Evolutionary conservation across 2,329 filamentous ascomycete genomes (phyloP).

Genomic region (Aspergillus sp.): DNA sequence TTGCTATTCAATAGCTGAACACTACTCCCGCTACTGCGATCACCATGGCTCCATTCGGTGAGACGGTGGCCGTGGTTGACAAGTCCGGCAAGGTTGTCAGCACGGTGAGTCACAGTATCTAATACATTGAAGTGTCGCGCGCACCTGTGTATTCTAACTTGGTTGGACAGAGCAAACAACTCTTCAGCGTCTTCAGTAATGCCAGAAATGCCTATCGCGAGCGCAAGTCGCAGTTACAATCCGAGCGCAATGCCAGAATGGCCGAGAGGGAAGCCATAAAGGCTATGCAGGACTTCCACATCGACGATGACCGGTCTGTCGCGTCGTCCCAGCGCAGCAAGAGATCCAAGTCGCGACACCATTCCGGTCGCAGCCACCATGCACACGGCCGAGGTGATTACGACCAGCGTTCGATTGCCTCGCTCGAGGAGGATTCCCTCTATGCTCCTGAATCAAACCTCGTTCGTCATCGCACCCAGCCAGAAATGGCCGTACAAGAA

Average conservation of each 20-base stretch:
- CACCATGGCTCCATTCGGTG: slow-evolving; percentile 34
- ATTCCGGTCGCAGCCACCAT: slow-evolving; percentile 20
- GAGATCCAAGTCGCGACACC: slow-evolving; percentile 21
- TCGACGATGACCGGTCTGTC: slow-evolving; percentile 41
- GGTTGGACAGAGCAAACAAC: slow-evolving; percentile 65
- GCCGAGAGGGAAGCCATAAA: slow-evolving; percentile 54
- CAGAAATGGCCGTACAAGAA: slow-evolving; percentile 23
- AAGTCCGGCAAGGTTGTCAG: slow-evolving; percentile 85
- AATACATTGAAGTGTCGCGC: not conserved
- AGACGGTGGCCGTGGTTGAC: slow-evolving; percentile 85
- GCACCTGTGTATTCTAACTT: not conserved
- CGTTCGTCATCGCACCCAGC: slow-evolving; percentile 32
- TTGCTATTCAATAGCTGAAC: not conserved
- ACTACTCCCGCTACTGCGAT: not conserved
- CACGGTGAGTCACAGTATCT: slow-evolving; percentile 53
- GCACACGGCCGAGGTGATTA: slow-evolving; percentile 5
- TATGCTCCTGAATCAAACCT: too few relatives aligned
- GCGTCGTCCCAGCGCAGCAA: slow-evolving; percentile 36
- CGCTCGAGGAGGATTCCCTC: slow-evolving; percentile 17
- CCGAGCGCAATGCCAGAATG: slow-evolving; percentile 54
- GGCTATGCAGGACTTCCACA: slow-evolving; percentile 43
- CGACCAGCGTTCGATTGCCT: slow-evolving; percentile 23
- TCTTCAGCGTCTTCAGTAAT: slow-evolving; percentile 85
- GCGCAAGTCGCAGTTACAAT: slow-evolving; percentile 72
- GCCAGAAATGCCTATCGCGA: slow-evolving; percentile 81